These are phyloP conservation scores for Kodamaea arcana DNA, from an alignment of 1,139 yeast genomes.

Conservation along the genomic window DNA sequence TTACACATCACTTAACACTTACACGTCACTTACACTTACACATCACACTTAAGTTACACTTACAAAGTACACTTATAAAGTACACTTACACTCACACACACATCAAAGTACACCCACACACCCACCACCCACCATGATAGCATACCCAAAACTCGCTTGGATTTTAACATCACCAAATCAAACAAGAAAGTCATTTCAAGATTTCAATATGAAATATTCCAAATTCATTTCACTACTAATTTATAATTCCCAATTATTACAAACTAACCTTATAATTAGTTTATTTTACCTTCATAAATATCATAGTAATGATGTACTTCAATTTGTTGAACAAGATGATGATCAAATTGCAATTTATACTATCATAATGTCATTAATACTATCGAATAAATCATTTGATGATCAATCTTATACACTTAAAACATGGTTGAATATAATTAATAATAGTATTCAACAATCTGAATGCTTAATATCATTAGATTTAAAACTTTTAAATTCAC, in stretches of 20 bases:
- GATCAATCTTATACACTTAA: conserved; percentile 52
- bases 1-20: no score
- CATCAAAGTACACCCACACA: no score
- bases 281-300: conserved; percentile 30
- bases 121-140: neutral
- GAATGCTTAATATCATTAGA: conserved; percentile 9
- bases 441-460: conserved; percentile 9
- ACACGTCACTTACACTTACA: no score
- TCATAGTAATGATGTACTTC: conserved; percentile 12
- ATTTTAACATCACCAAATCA: conserved; percentile 7
- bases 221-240: conserved; percentile 19
- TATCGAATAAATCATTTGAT: conserved; percentile 47
- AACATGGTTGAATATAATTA: conserved; percentile 40
- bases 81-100: no score
- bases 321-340: conserved; percentile 12
- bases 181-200: conserved; percentile 4
- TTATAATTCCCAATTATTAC: conserved; percentile 26
- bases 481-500: conserved; percentile 21
- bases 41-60: no score
- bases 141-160: conserved; percentile 11
- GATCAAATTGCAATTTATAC: conserved; percentile 23
- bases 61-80: no score
- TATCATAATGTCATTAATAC: conserved; percentile 33
- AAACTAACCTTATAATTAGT: conserved; percentile 28
- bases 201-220: conserved; percentile 17